Evolutionary conservation across 768 basidiomycete species (phyloP), one percentile per base, ranked within the genome.

Genomic region (Psilocybe azurescens): DNA sequence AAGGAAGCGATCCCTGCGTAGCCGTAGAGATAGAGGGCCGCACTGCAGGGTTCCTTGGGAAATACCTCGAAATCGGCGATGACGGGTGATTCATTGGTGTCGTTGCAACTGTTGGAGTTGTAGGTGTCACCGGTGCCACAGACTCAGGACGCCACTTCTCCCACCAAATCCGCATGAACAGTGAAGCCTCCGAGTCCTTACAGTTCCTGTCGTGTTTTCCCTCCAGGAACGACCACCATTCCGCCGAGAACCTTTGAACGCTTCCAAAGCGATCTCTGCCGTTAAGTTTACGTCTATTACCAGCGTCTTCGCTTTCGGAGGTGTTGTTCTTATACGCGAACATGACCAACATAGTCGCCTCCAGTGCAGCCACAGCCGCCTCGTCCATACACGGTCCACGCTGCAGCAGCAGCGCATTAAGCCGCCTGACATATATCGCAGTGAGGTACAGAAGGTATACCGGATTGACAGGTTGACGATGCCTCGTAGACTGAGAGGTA

Each of bases 151-250:
- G 41, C n/a, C 41, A 5, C n/a, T 44, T 44, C 41, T 44, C 41
- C 41, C 41, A 44, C 41, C 41, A 44, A 16, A 44, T 44, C 36
- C 52, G 52, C n/a, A 5, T 53, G 33, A 33, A 53, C 4, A n/a
- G 52, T 8, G 52, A 53, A 4, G 33, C 29, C 10, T 53, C 52
- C 16, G 16, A 33, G 33, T 53, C 52, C 52, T 53, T 53, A 33
- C 30, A 36, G 20, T 53, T 4, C 14, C 36, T 10, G 14, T 53
- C 52, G 11, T 53, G 52, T 18, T 53, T 53, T 16, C 52, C 52
- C 5, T 53, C 52, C 13, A 53, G 52, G 52, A 53, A 53, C 16
- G 52, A 32, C 52, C 52, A 53, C 52, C 52, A 53, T 16, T 53
- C 52, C 13, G 0, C 32, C 8, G 52, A 36, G 33, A 53, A 53